Conservation (phyloP, 2,329 filamentous ascomycete genomes). For the Verticillium klebahnii region DNA sequence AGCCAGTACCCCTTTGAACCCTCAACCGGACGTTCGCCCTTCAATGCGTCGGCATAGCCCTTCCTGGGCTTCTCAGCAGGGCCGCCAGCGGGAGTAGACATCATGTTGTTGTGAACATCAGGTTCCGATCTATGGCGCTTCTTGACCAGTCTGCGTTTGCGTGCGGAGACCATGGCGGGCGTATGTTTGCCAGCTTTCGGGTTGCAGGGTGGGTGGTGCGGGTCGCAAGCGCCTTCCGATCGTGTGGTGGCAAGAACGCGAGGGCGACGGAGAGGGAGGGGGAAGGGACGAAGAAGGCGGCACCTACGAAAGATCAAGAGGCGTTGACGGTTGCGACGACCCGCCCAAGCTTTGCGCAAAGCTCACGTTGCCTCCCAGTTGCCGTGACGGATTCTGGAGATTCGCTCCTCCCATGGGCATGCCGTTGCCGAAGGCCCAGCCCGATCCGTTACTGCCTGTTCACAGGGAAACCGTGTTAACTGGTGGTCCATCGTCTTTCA, state of each 20-base stretch:
- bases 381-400: slow-evolving; percentile 47
- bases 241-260: neutral
- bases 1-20: slow-evolving; percentile 18
- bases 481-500: neutral
- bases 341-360: slow-evolving; percentile 63
- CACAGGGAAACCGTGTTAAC: neutral
- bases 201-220: neutral
- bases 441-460: slow-evolving; percentile 45
- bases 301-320: slow-evolving; percentile 62
- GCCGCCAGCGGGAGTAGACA: neutral
- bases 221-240: neutral
- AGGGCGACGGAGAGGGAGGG: slow-evolving; percentile 10
- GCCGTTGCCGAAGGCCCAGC: slow-evolving; percentile 60
- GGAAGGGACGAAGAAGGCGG: neutral
- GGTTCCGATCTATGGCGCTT: neutral
- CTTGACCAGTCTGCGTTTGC: slow-evolving; percentile 9
- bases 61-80: slow-evolving; percentile 7
- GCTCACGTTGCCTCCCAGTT: slow-evolving; percentile 56
- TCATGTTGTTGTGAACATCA: neutral
- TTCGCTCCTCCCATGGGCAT: slow-evolving; percentile 55
- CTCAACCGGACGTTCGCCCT: neutral
- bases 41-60: slow-evolving; percentile 24
- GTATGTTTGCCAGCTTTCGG: neutral
- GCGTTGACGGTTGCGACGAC: slow-evolving; percentile 53
- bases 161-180: slow-evolving; percentile 4